Evolutionary conservation across 2,329 filamentous ascomycete species (phyloP).

Genomic region (Cladorrhinum sp.): DNA sequence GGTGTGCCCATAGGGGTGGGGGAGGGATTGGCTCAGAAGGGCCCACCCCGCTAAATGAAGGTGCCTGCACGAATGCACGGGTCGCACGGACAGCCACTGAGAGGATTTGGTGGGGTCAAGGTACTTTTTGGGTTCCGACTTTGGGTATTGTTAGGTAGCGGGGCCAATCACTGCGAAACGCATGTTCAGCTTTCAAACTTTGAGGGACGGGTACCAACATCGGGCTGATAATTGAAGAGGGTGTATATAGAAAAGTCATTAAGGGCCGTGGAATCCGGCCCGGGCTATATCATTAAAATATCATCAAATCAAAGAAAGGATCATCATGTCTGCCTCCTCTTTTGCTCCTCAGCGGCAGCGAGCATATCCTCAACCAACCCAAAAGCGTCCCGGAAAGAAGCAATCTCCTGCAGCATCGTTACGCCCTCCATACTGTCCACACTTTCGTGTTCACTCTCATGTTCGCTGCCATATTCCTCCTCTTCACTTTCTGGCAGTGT

Average conservation of each 20-base stretch:
- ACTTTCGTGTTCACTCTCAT: background rate
- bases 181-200: constrained; percentile 15
- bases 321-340: background rate
- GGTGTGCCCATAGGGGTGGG: background rate
- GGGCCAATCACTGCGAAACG: constrained; percentile 22
- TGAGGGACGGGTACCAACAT: background rate
- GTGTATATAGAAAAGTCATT: too few relatives aligned
- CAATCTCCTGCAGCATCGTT: constrained; percentile 21
- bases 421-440: constrained; percentile 1
- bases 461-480: constrained; percentile 9
- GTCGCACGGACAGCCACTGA: constrained; percentile 6
- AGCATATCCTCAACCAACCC: constrained; percentile 24
- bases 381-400: constrained; percentile 23
- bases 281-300: too few relatives aligned
- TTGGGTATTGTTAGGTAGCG: constrained; percentile 3
- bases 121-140: constrained; percentile 17
- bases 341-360: constrained; percentile 19
- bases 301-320: too few relatives aligned
- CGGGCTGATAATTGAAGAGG: background rate
- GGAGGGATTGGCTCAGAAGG: constrained; percentile 21
- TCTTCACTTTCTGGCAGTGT: background rate
- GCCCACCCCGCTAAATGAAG: constrained; percentile 20
- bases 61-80: constrained; percentile 1
- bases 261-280: too few relatives aligned
- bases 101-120: constrained; percentile 9